Base-by-base conservation (phyloP, 164 flowering plant genomes). In the Vitis rupestris region DNA sequence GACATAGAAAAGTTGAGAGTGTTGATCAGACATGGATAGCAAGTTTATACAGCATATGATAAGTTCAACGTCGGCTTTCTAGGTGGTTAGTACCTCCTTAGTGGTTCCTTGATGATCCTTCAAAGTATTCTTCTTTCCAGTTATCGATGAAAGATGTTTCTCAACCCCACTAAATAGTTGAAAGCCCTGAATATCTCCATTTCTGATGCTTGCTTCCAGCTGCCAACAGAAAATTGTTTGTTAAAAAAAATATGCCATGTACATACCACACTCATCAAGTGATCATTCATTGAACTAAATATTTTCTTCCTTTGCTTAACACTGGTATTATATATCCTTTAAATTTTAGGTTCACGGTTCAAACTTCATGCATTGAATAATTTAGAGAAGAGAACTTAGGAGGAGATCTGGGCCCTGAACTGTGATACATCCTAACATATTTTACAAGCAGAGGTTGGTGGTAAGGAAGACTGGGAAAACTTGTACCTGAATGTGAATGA, bases 161-260 rank as follows among this genome's bases (percentile, higher is more conserved):
- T 70, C 66, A 67, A 77, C 75, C 59, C 81, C 78, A 23, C 69
- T 79, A 71, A 92, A 90, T 60, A 88, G 68, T 67, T 82, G 88
- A 67, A 85, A 77, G 15, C 83, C 84, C 74, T 86, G 81, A 67
- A 95, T 12, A 78, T 95, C 98, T 68, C 97, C 97, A 76, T 86
- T 89, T 60, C 67, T 80, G 29, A 91, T 86, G 69, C 96, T 87
- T 80, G 91, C 90, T 81, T 95, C 98, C 31, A 95, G 86, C 99
- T 93, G 85, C 80, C 48, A 59, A 66, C 16, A 14, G 8, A 64
- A 51, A 52, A 8, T 10, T 30, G 44, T 37, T 37, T 37, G 44
- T 37, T 37, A 37, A 37, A 37, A 23, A 23, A 37, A 37, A 37
- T 37, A 3, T 37, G 44, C 7, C 44, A 37, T 37, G 44, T 37